Percentiles rank a stretch among this genome's conserved stretches.
These are phyloP conservation scores for Rhizopus sp. DNA, from an alignment of 371 early-diverging fungal species.

Conservation along the genomic window DNA sequence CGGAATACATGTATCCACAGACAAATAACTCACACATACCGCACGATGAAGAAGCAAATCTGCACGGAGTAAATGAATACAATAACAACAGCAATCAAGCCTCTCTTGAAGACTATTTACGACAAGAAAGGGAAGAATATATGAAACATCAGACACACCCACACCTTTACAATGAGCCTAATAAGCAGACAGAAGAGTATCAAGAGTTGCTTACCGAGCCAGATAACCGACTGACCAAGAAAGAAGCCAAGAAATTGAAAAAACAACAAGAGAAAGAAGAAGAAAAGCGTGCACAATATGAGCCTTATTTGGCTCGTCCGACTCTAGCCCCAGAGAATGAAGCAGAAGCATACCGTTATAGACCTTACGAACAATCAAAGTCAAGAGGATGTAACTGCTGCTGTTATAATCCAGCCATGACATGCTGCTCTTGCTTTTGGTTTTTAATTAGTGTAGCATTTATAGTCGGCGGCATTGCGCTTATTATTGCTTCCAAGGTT, in stretches of 20 bases:
- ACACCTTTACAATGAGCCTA: neutral
- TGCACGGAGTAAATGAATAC: constrained; percentile 7
- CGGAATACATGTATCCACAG: neutral
- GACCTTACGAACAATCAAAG: constrained; percentile 2
- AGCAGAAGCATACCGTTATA: constrained; percentile 11
- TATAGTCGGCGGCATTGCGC: constrained; percentile 29
- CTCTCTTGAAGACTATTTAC: constrained; percentile 12
- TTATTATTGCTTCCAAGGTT: constrained; percentile 34
- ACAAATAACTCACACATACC: constrained; percentile 1
- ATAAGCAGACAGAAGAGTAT: constrained; percentile 6
- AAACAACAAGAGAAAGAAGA: constrained; percentile 7
- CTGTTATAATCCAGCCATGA: constrained; percentile 35
- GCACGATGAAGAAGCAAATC: constrained; percentile 10
- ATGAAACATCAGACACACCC: constrained; percentile 9
- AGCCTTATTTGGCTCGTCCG: constrained; percentile 17
- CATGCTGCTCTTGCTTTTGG: constrained; percentile 34
- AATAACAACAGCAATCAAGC: neutral
- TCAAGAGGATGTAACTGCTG: constrained; percentile 12
- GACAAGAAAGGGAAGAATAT: constrained; percentile 25
- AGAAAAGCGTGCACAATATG: neutral
- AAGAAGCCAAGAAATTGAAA: constrained; percentile 1
- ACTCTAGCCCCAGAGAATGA: constrained; percentile 25
- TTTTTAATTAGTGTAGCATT: constrained; percentile 27
- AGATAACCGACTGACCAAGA: neutral
- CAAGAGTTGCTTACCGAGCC: constrained; percentile 3